Evolutionary conservation across 2,329 filamentous ascomycete species (phyloP).

Genomic region (Parastagonospora avenae): DNA sequence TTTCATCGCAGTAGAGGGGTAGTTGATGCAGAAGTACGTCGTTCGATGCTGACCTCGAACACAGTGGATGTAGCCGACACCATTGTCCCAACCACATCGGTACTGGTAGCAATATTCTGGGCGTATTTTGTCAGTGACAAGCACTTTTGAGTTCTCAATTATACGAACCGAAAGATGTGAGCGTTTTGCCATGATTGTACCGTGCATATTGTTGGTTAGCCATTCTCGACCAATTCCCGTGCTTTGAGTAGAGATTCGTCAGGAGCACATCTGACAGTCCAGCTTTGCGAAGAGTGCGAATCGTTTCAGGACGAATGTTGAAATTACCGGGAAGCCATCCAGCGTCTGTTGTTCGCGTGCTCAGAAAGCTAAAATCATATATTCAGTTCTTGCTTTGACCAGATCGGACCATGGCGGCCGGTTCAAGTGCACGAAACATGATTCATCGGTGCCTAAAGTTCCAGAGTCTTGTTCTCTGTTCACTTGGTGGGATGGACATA

Average conservation of each 20-base stretch:
- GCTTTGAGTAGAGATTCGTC: slow-evolving; percentile 15
- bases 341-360: slow-evolving; percentile 9
- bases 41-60: slow-evolving; percentile 10
- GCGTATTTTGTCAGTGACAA: neutral
- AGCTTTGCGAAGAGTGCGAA: slow-evolving; percentile 11
- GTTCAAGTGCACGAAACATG: too few relatives aligned
- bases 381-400: too few relatives aligned
- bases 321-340: slow-evolving; percentile 29
- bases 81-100: slow-evolving; percentile 25
- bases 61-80: slow-evolving; percentile 23
- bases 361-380: slow-evolving; percentile 15
- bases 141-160: neutral
- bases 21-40: slow-evolving; percentile 32
- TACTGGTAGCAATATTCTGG: slow-evolving; percentile 28
- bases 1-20: slow-evolving; percentile 11
- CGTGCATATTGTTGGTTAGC: slow-evolving; percentile 19
- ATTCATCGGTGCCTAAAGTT: too few relatives aligned
- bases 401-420: too few relatives aligned
- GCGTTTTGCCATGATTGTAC: slow-evolving; percentile 4
- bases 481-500: too few relatives aligned
- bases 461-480: too few relatives aligned
- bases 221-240: slow-evolving; percentile 32
- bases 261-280: slow-evolving; percentile 21
- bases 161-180: slow-evolving; percentile 21
- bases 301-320: slow-evolving; percentile 11